Evolutionary conservation across 2,329 filamentous ascomycete species (phyloP).

Genomic region (Pochonia chlamydosporia): DNA sequence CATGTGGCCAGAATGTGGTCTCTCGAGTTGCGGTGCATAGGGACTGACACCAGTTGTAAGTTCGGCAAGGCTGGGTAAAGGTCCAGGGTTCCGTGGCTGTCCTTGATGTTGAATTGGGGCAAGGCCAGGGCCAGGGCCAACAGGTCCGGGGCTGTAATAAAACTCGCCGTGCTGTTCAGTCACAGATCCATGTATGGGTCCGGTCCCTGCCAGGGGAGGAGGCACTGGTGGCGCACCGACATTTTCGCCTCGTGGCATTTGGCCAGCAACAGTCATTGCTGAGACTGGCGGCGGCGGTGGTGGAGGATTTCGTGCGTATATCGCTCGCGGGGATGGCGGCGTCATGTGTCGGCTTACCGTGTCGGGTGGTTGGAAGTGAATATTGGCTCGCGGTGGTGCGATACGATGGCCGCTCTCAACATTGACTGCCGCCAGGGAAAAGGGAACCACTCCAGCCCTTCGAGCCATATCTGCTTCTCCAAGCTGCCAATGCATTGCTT

Average conservation of each 20-base stretch:
- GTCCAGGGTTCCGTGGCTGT: conserved; percentile 32
- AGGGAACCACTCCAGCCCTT: conserved; percentile 83
- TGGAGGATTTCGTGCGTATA: conserved; percentile 34
- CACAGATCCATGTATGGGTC: conserved; percentile 18
- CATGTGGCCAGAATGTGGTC: conserved; percentile 25
- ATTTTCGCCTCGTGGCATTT: conserved; percentile 19
- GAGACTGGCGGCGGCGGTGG: no score
- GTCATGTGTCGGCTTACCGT: conserved; percentile 37
- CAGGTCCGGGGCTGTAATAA: conserved; percentile 31
- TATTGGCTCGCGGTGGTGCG: conserved; percentile 31
- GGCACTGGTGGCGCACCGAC: conserved; percentile 25
- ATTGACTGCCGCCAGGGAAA: conserved; percentile 59
- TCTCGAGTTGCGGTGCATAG: conserved; percentile 44
- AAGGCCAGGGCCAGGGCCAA: conserved; percentile 39
- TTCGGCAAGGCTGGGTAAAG: conserved; percentile 57
- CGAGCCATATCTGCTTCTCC: conserved; percentile 91
- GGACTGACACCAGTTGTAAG: conserved; percentile 59
- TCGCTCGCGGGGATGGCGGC: conserved; percentile 32
- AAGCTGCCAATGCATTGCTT: conserved; percentile 98
- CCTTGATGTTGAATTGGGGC: conserved; percentile 47
- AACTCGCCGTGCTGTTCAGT: conserved; percentile 21
- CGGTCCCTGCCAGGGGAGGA: conserved; percentile 19
- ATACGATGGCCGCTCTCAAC: conserved; percentile 35
- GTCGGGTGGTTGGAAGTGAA: conserved; percentile 42
- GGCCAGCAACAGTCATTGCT: conserved; percentile 26